Evolutionary conservation across 345 rosid genomes (phyloP), one percentile per base, ranked within the genome.

Genomic region (Citrus inodora): DNA sequence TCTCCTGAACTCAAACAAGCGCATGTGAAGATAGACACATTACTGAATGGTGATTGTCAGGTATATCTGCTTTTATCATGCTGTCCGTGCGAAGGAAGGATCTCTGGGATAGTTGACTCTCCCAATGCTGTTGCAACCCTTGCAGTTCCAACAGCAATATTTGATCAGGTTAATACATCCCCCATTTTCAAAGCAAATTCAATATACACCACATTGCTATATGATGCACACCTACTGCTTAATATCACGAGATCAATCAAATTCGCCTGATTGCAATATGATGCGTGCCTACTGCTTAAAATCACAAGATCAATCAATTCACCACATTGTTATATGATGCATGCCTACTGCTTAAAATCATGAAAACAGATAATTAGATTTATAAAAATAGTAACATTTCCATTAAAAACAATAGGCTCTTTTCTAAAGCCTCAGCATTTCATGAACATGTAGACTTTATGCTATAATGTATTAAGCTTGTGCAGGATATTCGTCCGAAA

Each of bases 81-180:
- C 83, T 92, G 98, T 71, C 98, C 99, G 13, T 93, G 95, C 2
- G 98, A 93, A 89, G 99, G 98, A 77, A 89, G 98, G 84, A 87
- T 93, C 79, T 93, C 98, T 3, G 98, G 98, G 30, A 93, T 91
- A 37, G 99, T 91, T 4, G 98, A 95, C 83, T 79, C 93, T 82
- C 98, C 98, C 2, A 93, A 93, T 81, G 99, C 99, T 2, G 80
- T 87, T 48, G 97, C 97, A 74, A 92, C 99, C 51, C 87, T 95
- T n/a, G 99, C 99, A 59, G 83, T 95, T 65, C 94, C 96, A 32
- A 91, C 81, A 69, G 78, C 97, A 73, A 90, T 92, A 76, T 95
- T 93, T 84, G 98, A 93, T 76, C 97, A 95, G 98, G 98, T 53
- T 17, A 19, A 53, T 1, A 5, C 7, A 17, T 17, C 7, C 22